Evolutionary conservation across 495 filamentous ascomycete species (phyloP), one percentile per base, ranked within the genome.

Genomic region (Evernia prunastri): DNA sequence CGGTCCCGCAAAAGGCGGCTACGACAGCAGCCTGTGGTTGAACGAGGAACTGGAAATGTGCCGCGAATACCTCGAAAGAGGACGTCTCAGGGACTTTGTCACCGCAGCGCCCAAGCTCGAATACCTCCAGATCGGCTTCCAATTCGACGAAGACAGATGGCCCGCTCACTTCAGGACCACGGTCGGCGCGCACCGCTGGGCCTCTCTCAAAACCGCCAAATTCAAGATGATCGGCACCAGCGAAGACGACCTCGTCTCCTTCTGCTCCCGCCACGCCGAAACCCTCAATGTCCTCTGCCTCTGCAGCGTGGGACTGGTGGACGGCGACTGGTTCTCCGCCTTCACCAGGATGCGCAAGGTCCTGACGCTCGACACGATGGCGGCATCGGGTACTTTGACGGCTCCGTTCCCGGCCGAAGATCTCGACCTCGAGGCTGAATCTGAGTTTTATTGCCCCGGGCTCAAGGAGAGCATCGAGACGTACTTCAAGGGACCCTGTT

Each of bases 251-350:
- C 51, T 56, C 36, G 36, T 57, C 18, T 12, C 49, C 5, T 56
- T 63, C 60, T 63, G 42, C 37, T 3, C 27, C 53, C 47, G 36
- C 13, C 49, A 63, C 36, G 47, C 60, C 60, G 25, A 10, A 36
- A 63, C 17, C 27, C 49, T 56, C 29, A 53, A 33, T 33, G 33
- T 40, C 7, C 53, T 63, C 37, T 18, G 33, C 35, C 49, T 63
- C 20, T 4, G 39, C 2, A 42, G 7, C n/a, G 27, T 63, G 1
- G 29, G 31, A 10, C 18, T 56, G 1, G 6, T n/a, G 12, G 20
- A 43, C 0, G 60, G 51, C 12, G 23, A 45, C 1, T 63, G 49
- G 60, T 31, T 40, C 27, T 18, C 17, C 18, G 10, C 29, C 0
- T 43, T 63, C 33, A 4, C 11, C 40, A 1, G 18, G 12, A 33